phyloP scores from a whole-genome alignment of 768 basidiomycete genomes.

The Suillus bovinus region DNA sequence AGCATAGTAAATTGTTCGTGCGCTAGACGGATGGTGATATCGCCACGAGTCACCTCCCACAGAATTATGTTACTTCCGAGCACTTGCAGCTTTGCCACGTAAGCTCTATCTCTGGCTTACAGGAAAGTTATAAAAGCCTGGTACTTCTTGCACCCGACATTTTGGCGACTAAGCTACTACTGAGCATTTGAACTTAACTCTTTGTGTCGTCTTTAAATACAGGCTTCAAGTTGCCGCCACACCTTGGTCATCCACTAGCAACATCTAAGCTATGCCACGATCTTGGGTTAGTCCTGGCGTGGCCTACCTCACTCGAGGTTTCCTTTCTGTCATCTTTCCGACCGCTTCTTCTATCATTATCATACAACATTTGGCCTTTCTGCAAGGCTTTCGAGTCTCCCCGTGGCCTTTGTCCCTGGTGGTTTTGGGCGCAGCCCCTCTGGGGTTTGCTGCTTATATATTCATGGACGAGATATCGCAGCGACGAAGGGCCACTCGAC shows the following conservation, averaged over 20 bases:
- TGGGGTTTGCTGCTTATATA: constrained; percentile 3
- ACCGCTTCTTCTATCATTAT: constrained; percentile 16
- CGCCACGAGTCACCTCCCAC: neutral
- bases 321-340: constrained; percentile 17
- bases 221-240: neutral
- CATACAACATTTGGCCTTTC: constrained; percentile 10
- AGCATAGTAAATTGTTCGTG: neutral
- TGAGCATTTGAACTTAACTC: too few species aligned
- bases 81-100: neutral
- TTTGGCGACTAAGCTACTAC: neutral
- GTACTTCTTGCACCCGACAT: neutral
- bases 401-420: constrained; percentile 6
- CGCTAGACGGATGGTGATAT: neutral
- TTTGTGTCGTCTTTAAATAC: neutral
- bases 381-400: constrained; percentile 16
- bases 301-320: constrained; percentile 18
- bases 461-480: constrained; percentile 13
- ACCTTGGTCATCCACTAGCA: neutral
- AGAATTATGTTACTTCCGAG: neutral
- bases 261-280: neutral
- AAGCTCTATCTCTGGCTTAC: neutral
- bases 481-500: constrained; percentile 19
- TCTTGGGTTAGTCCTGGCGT: constrained; percentile 24
- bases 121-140: neutral
- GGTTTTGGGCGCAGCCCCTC: constrained; percentile 9